Base-by-base conservation (phyloP, 345 rosid species). In the Eucalyptus globulus region DNA sequence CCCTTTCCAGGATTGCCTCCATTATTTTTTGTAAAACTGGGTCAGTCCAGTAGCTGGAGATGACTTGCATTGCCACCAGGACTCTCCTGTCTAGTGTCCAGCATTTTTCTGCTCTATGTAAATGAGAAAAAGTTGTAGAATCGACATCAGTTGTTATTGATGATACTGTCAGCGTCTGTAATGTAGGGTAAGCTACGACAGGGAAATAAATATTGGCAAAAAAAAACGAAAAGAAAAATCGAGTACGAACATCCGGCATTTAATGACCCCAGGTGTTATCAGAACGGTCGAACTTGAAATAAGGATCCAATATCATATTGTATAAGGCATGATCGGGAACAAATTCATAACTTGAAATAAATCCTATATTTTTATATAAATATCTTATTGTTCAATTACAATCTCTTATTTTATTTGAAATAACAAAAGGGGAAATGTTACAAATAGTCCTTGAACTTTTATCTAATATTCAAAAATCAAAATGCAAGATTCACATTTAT, bases 361-460 rank as follows among this genome's bases (percentile, higher is more conserved):
- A 51, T 51, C 8, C 4, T 51, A 51, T 51, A 16, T 16, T 51
- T 51, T 16, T 51, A 51, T 51, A 51, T 51, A 4, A 16, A 5
- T 49, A 49, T 49, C 3, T 49, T 49, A 49, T 49, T 14, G 17
- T 49, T 49, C 51, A 49, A 49, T 49, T 49, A 14, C 3, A 49
- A 49, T 24, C 24, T 8, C 4, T 53, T 53, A 53, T 53, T 19
- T 8, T 8, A 2, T 19, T 19, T 19, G 24, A 53, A 8, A 19
- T 53, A 53, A 53, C 2, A 53, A 53, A 53, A 21, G 3, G 6
- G 15, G 5, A 49, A 49, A 49, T 2, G 2, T 49, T 3, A 49
- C 7, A 14, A 49, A 5, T 14, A 0, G 3, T 49, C 3, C 3
- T 0, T 14, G 1, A 49, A 14, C 17, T 14, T 49, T 49, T 0